phyloP scores from a whole-genome alignment of 192 early-diverging fungal genomes.

The Mortierella antarctica region DNA sequence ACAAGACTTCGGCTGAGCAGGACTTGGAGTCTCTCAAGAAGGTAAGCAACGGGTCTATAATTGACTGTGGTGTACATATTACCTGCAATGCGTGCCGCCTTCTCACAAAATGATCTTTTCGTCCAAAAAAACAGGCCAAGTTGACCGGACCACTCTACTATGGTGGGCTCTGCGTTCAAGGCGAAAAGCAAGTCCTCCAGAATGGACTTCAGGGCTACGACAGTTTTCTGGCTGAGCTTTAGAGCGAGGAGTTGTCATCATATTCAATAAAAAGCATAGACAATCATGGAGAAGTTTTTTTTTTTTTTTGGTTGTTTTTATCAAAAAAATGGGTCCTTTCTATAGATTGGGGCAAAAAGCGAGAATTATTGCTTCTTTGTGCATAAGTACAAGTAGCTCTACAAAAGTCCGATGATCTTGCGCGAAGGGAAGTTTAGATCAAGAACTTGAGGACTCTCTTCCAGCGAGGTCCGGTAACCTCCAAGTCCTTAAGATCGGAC shows the following conservation, averaged over 20 bases:
- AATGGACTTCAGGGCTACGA: slow-evolving; percentile 28
- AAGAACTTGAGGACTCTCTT: slow-evolving; percentile 33
- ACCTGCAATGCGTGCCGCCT: too few species aligned
- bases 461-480: slow-evolving; percentile 25
- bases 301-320: background rate
- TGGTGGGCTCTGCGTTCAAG: slow-evolving; percentile 44
- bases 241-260: background rate
- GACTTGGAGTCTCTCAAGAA: slow-evolving; percentile 41
- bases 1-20: slow-evolving; percentile 41
- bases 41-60: slow-evolving; percentile 1
- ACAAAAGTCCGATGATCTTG: background rate
- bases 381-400: background rate
- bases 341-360: background rate
- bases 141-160: slow-evolving; percentile 37
- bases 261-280: background rate
- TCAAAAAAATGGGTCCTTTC: background rate
- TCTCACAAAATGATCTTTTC: background rate
- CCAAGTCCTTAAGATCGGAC: slow-evolving; percentile 24
- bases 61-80: background rate
- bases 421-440: slow-evolving; percentile 5
- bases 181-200: slow-evolving; percentile 50
- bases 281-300: background rate
- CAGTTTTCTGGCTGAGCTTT: slow-evolving; percentile 24
- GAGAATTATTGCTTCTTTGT: too few species aligned
- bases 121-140: slow-evolving; percentile 13